A percentile compares a stretch with the other conserved stretches of the same genome.
Conservation (phyloP, 2,329 filamentous ascomycete genomes). For the Verticillium albo-atrum region DNA sequence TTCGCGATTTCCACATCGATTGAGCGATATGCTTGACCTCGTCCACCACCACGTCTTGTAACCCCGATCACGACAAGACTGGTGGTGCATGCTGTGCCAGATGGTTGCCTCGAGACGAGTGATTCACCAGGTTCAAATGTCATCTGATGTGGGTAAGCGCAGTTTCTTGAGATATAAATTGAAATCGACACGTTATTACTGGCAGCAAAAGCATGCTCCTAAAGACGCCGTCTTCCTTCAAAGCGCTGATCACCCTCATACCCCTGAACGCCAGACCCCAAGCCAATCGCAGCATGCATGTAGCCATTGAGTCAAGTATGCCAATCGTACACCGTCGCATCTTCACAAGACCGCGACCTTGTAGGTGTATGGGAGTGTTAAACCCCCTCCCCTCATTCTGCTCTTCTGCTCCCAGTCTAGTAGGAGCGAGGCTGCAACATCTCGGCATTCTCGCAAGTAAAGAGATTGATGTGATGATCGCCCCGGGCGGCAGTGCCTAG, state of each 20-base stretch:
- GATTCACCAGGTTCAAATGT: not conserved
- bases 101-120: not conserved
- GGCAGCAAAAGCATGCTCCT: not conserved
- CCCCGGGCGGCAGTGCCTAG: conserved; percentile 82
- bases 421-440: not conserved
- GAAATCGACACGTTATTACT: conserved; percentile 1
- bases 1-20: too few species aligned
- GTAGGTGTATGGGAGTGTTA: not conserved
- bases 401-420: not conserved
- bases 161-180: not conserved
- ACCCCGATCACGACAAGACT: too few species aligned
- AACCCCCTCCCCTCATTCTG: not conserved
- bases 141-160: not conserved
- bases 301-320: not conserved
- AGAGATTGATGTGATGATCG: conserved; percentile 88
- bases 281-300: conserved; percentile 5
- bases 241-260: conserved; percentile 1
- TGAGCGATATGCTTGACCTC: too few species aligned
- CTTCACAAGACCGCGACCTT: not conserved
- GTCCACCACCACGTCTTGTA: too few species aligned
- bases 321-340: not conserved
- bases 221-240: not conserved
- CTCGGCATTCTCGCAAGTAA: conserved; percentile 59
- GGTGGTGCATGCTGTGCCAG: too few species aligned
- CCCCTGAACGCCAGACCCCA: conserved; percentile 8